Conservation (phyloP, 768 basidiomycete genomes). For the Amylocystis lapponica region DNA sequence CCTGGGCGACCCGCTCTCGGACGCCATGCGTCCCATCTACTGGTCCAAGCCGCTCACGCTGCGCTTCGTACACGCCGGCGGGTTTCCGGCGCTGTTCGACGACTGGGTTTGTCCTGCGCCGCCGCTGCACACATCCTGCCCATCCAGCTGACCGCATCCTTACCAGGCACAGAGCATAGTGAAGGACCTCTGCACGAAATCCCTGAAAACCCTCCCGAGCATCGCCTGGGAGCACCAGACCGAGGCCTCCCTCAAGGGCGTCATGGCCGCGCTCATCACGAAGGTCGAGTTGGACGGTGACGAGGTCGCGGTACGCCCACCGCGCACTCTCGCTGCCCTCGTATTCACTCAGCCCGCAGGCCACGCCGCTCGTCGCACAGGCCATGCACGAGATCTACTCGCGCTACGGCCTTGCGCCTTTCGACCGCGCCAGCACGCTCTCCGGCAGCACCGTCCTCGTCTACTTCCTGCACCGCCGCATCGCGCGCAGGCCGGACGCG, state of each 20-base stretch:
- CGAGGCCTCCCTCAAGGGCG: conserved; percentile 14
- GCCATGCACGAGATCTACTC: conserved; percentile 21
- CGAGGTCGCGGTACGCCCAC: conserved; percentile 9
- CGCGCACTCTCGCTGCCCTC: not conserved
- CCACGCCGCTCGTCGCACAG: conserved; percentile 14
- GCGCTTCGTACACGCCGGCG: conserved; percentile 21
- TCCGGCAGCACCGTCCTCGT: conserved; percentile 18
- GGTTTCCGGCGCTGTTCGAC: conserved; percentile 20
- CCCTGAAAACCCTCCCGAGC: conserved; percentile 16
- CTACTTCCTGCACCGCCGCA: conserved; percentile 22
- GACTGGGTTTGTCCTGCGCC: conserved; percentile 19
- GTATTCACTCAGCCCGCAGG: too few relatives aligned
- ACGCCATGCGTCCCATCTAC: conserved; percentile 24
- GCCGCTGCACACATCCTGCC: too few relatives aligned
- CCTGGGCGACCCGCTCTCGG: conserved; percentile 22
- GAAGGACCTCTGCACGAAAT: conserved; percentile 13
- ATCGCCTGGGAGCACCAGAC: conserved; percentile 23
- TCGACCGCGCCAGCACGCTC: conserved; percentile 15
- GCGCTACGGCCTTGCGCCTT: conserved; percentile 22
- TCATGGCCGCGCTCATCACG: conserved; percentile 17
- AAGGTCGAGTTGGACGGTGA: conserved; percentile 15
- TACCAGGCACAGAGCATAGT: conserved; percentile 17
- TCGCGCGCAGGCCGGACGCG: conserved; percentile 11
- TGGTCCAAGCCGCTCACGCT: conserved; percentile 13
- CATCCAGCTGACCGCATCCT: not conserved